Evolutionary conservation across 495 filamentous ascomycete species (phyloP).

Genomic region (Achaetomiella virescens): DNA sequence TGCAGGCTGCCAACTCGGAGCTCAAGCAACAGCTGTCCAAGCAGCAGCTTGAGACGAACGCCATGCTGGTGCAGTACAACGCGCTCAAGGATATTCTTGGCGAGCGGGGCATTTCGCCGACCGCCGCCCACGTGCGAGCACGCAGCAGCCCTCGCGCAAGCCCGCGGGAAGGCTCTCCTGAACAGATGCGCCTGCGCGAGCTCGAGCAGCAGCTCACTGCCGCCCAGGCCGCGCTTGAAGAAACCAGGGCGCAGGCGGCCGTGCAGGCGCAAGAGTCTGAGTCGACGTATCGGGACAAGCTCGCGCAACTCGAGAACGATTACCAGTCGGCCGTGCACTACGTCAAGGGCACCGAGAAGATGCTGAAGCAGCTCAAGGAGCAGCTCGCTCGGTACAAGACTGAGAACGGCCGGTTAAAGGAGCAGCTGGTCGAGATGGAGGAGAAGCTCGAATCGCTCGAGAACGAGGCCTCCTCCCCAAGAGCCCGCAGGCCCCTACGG

Average conservation of each 20-base stretch:
- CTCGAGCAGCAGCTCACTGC: slow-evolving; percentile 84
- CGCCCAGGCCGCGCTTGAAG: slow-evolving; percentile 72
- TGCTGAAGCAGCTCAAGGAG: slow-evolving; percentile 97
- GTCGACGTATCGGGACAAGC: slow-evolving; percentile 78
- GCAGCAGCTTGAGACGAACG: slow-evolving; percentile 84
- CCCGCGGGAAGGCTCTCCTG: slow-evolving; percentile 72
- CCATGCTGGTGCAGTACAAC: slow-evolving; percentile 80
- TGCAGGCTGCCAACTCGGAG: slow-evolving; percentile 71
- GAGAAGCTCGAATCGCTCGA: slow-evolving; percentile 44
- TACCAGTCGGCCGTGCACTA: slow-evolving; percentile 99
- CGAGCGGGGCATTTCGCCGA: slow-evolving; percentile 76
- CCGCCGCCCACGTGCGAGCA: slow-evolving; percentile 38
- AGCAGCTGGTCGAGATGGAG: slow-evolving; percentile 60
- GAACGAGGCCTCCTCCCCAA: slow-evolving; percentile 28
- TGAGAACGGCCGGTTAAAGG: slow-evolving; percentile 75
- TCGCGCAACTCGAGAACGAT: slow-evolving; percentile 88
- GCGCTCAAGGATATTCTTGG: slow-evolving; percentile 87
- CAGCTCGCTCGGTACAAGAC: slow-evolving; percentile 83
- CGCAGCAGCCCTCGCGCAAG: slow-evolving; percentile 39
- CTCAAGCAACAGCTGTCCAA: slow-evolving; percentile 69
- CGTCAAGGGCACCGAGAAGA: slow-evolving; percentile 97
- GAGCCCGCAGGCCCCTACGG: slow-evolving; percentile 33
- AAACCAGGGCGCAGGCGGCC: slow-evolving; percentile 69
- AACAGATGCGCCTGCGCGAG: slow-evolving; percentile 74
- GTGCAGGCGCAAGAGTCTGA: slow-evolving; percentile 77